These are phyloP conservation scores for Flaveria sonorensis DNA, from an alignment of 129 eudicot genomes.

Conservation along the genomic window DNA sequence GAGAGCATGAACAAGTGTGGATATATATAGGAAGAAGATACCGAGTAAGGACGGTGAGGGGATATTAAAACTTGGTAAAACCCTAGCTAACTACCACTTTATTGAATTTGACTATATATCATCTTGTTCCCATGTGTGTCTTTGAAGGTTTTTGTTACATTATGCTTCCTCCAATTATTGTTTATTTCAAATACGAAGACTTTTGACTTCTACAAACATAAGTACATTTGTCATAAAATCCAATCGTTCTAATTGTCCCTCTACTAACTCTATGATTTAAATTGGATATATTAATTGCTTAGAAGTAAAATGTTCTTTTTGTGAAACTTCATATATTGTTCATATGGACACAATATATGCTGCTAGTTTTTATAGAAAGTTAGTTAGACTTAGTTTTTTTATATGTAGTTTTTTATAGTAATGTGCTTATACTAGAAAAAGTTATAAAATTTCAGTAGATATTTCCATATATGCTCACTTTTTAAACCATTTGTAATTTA, in stretches of 20 bases:
- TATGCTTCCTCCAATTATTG: slow-evolving; percentile 21
- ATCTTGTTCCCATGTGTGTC: slow-evolving; percentile 2
- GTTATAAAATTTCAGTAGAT: too few species aligned
- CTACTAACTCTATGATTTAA: neutral
- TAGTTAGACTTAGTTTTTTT: too few species aligned
- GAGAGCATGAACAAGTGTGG: neutral
- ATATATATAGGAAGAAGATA: slow-evolving; percentile 25
- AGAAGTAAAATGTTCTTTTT: too few species aligned
- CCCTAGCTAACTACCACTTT: slow-evolving; percentile 24
- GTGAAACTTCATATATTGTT: too few species aligned
- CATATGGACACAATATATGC: too few species aligned
- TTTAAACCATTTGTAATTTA: too few species aligned
- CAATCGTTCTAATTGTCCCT: neutral
- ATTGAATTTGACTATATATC: slow-evolving; percentile 19
- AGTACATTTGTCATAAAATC: neutral
- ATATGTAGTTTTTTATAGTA: too few species aligned
- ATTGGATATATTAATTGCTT: too few species aligned
- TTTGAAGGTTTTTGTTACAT: neutral
- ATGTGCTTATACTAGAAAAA: too few species aligned
- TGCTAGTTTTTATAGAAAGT: too few species aligned
- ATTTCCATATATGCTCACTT: too few species aligned
- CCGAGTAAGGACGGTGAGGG: slow-evolving; percentile 37
- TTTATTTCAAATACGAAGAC: neutral
- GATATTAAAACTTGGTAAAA: slow-evolving; percentile 16
- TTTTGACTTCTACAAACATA: neutral